phyloP scores from a whole-genome alignment of 1,284 basidiomycete genomes.

The Ustilago crameri region DNA sequence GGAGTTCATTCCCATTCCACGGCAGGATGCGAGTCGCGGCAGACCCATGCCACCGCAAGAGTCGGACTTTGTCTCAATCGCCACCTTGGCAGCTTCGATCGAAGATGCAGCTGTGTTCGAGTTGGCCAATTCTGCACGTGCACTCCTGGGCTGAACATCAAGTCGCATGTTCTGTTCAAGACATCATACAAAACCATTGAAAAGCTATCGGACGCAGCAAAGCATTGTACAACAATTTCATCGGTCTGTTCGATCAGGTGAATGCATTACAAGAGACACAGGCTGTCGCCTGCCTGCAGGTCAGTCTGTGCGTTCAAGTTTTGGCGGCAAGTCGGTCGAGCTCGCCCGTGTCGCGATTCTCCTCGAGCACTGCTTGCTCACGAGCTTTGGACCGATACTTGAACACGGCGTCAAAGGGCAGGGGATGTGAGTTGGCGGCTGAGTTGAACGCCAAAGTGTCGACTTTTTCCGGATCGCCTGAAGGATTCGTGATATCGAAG shows the following conservation, averaged over 20 bases:
- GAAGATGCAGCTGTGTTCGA: constrained; percentile 10
- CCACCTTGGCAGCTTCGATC: constrained; percentile 19
- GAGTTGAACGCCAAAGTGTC: constrained; percentile 44
- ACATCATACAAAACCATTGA: too few relatives aligned
- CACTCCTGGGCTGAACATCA: neutral
- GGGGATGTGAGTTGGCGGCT: constrained; percentile 40
- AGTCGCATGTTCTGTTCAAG: too few relatives aligned
- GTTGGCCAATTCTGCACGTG: constrained; percentile 1
- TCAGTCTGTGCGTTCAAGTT: neutral
- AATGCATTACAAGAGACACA: too few relatives aligned
- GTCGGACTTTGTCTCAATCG: constrained; percentile 16
- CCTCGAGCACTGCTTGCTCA: constrained; percentile 4
- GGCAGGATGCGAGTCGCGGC: constrained; percentile 2
- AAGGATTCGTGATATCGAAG: constrained; percentile 53
- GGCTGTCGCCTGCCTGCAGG: too few relatives aligned
- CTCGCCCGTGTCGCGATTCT: constrained; percentile 16
- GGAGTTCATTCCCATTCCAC: constrained; percentile 13
- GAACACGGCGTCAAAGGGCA: constrained; percentile 28
- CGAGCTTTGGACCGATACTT: constrained; percentile 2
- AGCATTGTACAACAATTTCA: too few relatives aligned
- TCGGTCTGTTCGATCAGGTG: too few relatives aligned
- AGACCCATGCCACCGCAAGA: constrained; percentile 3
- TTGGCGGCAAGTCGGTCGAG: constrained; percentile 11
- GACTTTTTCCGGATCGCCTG: constrained; percentile 9
- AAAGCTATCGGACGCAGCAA: too few relatives aligned